A percentile compares a stretch with the other conserved stretches of the same genome.
phyloP scores from a whole-genome alignment of 176 grass and related monocot genomes.

The Hordeum marinum region DNA sequence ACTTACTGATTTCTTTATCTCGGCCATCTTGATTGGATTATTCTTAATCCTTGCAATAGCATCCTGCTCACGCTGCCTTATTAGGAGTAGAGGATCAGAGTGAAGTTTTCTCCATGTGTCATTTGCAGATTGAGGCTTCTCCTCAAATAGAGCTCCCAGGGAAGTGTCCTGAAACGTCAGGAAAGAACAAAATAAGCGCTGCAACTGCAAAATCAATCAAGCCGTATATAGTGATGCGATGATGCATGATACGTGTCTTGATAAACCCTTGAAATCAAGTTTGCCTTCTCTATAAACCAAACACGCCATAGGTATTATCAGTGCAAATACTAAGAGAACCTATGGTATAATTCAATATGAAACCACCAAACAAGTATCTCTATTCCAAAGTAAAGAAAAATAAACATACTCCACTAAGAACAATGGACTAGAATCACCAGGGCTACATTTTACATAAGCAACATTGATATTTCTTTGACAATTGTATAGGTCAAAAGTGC shows the following conservation, averaged over 20 bases:
- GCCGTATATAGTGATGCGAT: not conserved
- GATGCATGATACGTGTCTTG: not conserved
- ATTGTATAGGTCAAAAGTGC: not conserved
- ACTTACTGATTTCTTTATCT: constrained; percentile 98
- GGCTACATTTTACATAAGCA: not conserved
- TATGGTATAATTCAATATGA: not conserved
- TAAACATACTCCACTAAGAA: not conserved
- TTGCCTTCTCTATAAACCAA: not conserved
- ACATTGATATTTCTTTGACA: not conserved
- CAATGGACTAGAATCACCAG: not conserved
- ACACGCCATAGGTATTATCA: not conserved
- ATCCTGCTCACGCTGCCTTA: constrained; percentile 88
- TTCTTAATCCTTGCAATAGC: constrained; percentile 94
- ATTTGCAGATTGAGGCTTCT: constrained; percentile 95
- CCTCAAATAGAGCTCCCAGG: constrained; percentile 84
- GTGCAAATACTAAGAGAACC: not conserved
- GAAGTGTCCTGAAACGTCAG: constrained; percentile 40
- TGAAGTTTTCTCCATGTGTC: constrained; percentile 96
- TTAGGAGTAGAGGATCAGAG: constrained; percentile 88
- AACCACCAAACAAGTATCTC: not conserved
- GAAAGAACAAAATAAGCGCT: not conserved
- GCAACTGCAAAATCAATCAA: not conserved
- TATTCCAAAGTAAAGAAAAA: not conserved
- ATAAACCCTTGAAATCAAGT: not conserved
- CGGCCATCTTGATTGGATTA: constrained; percentile 95